Conservation (phyloP, 805 yeast species). For the Starmerella vitae region DNA sequence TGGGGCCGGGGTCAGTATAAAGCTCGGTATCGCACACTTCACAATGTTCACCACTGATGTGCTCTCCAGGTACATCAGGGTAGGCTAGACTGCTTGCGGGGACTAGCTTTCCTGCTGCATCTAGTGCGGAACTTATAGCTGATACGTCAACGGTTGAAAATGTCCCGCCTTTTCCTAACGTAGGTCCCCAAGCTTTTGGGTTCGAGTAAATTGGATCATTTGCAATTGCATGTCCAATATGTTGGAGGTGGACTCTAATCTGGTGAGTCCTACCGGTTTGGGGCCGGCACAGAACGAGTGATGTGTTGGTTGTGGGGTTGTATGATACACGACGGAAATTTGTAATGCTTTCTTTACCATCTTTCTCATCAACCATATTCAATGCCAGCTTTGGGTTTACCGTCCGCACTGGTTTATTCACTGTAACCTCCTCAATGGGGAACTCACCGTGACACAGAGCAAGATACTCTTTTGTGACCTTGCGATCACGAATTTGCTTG, state of each 20-base stretch:
- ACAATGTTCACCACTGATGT: conserved; percentile 46
- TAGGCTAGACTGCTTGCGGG: conserved; percentile 51
- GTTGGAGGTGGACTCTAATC: conserved; percentile 83
- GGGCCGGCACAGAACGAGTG: conserved; percentile 69
- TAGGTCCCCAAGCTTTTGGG: conserved; percentile 62
- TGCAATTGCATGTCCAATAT: conserved; percentile 76
- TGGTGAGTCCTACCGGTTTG: conserved; percentile 92
- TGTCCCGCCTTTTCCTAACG: conserved; percentile 51
- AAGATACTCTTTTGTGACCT: conserved; percentile 66
- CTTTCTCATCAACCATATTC: conserved; percentile 35
- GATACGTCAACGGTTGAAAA: conserved; percentile 29
- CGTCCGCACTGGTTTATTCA: conserved; percentile 56
- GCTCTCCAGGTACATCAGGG: conserved; percentile 43
- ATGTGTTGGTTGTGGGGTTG: conserved; percentile 44
- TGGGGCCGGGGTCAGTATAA: conserved; percentile 78
- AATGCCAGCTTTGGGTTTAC: conserved; percentile 61
- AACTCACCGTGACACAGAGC: conserved; percentile 83
- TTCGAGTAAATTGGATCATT: conserved; percentile 88
- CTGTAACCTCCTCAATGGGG: conserved; percentile 42
- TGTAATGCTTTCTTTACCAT: conserved; percentile 58
- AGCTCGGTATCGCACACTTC: conserved; percentile 52
- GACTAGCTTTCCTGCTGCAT: conserved; percentile 55
- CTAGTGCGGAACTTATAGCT: conserved; percentile 37
- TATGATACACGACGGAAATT: conserved; percentile 52
- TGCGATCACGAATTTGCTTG: conserved; percentile 52